Evolutionary conservation across 2,329 filamentous ascomycete species (phyloP).

Genomic region (Zasmidium angulare): DNA sequence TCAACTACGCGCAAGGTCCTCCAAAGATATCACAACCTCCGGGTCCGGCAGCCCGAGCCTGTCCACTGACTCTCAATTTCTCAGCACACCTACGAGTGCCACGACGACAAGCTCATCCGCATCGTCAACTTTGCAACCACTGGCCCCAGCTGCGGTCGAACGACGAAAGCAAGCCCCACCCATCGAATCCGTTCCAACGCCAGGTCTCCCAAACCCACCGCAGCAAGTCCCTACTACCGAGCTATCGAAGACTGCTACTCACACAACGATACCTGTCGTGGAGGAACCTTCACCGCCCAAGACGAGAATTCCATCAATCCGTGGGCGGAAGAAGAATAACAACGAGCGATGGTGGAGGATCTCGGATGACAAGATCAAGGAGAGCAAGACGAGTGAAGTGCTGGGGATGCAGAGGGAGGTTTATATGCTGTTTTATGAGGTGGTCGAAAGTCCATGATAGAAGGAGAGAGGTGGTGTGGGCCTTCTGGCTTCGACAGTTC

Average conservation of each 20-base stretch:
- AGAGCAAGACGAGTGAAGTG: conserved; percentile 89
- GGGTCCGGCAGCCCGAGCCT: conserved; percentile 6
- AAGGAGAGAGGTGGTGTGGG: background rate
- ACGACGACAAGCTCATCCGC: conserved; percentile 21
- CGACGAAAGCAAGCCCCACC: conserved; percentile 18
- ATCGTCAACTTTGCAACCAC: conserved; percentile 19
- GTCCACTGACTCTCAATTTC: conserved; percentile 14
- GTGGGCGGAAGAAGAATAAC: conserved; percentile 45
- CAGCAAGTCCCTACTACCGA: conserved; percentile 3
- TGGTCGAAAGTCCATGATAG: conserved; percentile 52
- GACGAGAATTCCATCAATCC: conserved; percentile 50
- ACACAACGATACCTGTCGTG: conserved; percentile 2
- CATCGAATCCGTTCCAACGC: conserved; percentile 29
- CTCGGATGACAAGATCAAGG: conserved; percentile 94
- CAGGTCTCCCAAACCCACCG: conserved; percentile 27
- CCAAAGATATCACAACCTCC: conserved; percentile 8
- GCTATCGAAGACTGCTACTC: conserved; percentile 1
- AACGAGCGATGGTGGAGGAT: conserved; percentile 94
- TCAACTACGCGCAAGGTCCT: conserved; percentile 8
- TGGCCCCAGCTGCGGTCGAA: conserved; percentile 9
- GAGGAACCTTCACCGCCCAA: conserved; percentile 32
- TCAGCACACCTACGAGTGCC: conserved; percentile 16
- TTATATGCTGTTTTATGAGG: conserved; percentile 93
- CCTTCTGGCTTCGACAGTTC: no score
- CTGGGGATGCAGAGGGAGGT: conserved; percentile 93